Percentiles rank a stretch among this genome's conserved stretches.
These are phyloP conservation scores for Leptographium galeiforme DNA, from an alignment of 2,329 filamentous ascomycete genomes.

Conservation along the genomic window DNA sequence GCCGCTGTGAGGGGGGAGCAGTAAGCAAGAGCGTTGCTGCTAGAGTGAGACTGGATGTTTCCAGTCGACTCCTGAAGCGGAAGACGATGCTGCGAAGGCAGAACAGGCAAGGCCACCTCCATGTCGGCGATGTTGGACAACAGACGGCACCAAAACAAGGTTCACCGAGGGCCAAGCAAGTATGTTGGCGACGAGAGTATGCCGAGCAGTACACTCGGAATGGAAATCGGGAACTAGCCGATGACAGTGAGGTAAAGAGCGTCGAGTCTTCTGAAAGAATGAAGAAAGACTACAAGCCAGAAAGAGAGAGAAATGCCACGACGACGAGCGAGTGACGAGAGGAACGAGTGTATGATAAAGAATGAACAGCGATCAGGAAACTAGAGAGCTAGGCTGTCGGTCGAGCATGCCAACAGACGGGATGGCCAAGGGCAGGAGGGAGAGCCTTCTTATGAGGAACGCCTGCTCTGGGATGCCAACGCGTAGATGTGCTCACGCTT, in stretches of 20 bases:
- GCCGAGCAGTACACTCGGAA: not conserved
- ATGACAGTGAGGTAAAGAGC: not conserved
- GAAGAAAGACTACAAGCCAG: not conserved
- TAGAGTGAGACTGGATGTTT: slow-evolving; percentile 29
- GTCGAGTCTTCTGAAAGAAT: not conserved
- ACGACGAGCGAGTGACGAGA: not conserved
- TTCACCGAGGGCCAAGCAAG: not conserved
- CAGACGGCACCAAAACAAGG: not conserved
- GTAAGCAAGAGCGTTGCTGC: slow-evolving; percentile 23
- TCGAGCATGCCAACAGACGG: not conserved
- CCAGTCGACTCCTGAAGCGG: slow-evolving; percentile 39
- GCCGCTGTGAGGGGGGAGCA: slow-evolving; percentile 20
- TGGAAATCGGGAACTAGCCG: not conserved
- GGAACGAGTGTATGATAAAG: not conserved
- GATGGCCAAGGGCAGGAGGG: not conserved
- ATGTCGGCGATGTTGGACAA: slow-evolving; percentile 15
- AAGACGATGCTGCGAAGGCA: slow-evolving; percentile 35
- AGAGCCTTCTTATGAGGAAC: not conserved
- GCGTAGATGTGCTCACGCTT: not conserved
- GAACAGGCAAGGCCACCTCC: slow-evolving; percentile 30
- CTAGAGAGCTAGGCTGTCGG: not conserved
- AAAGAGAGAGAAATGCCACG: not conserved
- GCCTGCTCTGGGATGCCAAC: not conserved
- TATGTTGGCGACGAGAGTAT: not conserved
- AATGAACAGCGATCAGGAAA: not conserved